Evolutionary conservation across 768 basidiomycete genomes (phyloP).

Genomic region (Suillus spraguei): DNA sequence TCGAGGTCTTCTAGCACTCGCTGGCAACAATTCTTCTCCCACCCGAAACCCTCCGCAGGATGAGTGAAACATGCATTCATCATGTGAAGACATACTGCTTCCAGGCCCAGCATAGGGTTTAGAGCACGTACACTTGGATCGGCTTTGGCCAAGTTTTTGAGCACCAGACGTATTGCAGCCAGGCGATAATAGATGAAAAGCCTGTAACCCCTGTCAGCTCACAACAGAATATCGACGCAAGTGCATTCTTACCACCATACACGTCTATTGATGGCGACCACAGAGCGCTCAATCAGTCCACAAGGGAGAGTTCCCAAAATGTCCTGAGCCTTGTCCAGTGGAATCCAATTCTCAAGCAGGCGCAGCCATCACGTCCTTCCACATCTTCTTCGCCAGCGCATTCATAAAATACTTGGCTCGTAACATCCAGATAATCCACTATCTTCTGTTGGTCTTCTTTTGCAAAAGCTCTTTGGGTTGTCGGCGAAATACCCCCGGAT

Average conservation of each 20-base stretch:
- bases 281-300: neutral
- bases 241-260: neutral
- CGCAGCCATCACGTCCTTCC: neutral
- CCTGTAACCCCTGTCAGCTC: neutral
- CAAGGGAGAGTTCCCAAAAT: neutral
- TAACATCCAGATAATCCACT: neutral
- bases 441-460: neutral
- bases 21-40: neutral
- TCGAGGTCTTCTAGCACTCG: neutral
- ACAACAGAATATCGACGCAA: neutral
- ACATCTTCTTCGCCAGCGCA: neutral
- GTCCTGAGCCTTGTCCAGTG: neutral
- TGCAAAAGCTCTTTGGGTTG: neutral
- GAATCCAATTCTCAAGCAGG: neutral
- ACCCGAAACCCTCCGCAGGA: too few relatives aligned
- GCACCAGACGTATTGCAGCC: neutral
- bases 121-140: neutral
- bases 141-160: neutral
- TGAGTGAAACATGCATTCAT: too few relatives aligned
- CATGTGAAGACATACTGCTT: neutral
- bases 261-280: neutral
- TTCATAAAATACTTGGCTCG: neutral
- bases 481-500: too few relatives aligned
- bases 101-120: neutral
- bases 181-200: neutral